These are phyloP conservation scores for Gnaphalium uliginosum DNA, from an alignment of 129 eudicot genomes.

Conservation along the genomic window DNA sequence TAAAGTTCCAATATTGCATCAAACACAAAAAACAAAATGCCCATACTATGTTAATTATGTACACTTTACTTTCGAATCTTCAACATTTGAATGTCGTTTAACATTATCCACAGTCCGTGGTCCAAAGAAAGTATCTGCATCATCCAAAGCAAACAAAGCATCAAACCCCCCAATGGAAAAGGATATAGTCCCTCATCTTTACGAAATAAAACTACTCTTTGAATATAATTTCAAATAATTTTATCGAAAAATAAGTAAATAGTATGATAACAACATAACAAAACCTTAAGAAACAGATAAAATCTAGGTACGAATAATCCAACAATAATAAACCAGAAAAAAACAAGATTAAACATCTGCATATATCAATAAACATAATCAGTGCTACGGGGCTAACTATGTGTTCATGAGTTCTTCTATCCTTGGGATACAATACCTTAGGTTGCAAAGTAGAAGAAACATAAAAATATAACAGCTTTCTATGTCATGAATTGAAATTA, in stretches of 20 bases:
- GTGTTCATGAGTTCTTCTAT: too few relatives aligned
- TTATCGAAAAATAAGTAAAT: too few relatives aligned
- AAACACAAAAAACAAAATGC: background rate
- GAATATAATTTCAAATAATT: background rate
- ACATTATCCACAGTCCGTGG: slow-evolving; percentile 53
- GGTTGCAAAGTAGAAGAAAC: too few relatives aligned
- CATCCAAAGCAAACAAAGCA: slow-evolving; percentile 1
- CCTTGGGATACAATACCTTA: too few relatives aligned
- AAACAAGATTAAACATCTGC: too few relatives aligned
- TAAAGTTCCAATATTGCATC: slow-evolving; percentile 5
- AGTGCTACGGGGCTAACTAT: too few relatives aligned
- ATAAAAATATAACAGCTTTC: too few relatives aligned
- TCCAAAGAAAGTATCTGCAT: slow-evolving; percentile 74
- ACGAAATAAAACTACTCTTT: background rate
- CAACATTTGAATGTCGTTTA: slow-evolving; percentile 56
- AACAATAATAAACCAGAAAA: background rate
- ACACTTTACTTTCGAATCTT: slow-evolving; percentile 56
- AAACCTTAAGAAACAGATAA: background rate
- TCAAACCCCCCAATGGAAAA: background rate
- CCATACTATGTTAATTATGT: background rate
- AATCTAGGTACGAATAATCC: background rate
- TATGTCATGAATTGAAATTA: too few relatives aligned
- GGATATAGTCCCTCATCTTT: too few relatives aligned
- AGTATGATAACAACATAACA: too few relatives aligned
- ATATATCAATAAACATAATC: too few relatives aligned